phyloP scores from a whole-genome alignment of 495 filamentous ascomycete species.

The Pseudevernia furfuracea region DNA sequence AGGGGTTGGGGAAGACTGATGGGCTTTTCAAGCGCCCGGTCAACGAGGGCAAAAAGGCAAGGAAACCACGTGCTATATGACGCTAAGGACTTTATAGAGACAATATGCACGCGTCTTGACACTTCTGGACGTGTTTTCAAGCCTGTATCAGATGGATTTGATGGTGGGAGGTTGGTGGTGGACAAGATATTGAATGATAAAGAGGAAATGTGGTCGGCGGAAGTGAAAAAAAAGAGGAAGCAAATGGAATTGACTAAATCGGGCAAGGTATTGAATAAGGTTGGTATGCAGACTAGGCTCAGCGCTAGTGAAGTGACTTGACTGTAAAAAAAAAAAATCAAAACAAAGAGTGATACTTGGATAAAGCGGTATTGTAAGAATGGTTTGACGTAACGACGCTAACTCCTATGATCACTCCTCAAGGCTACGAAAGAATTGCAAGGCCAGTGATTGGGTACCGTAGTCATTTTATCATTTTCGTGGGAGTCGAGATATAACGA shows the following conservation, averaged over 20 bases:
- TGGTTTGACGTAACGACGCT: background rate
- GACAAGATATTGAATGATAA: conserved; percentile 13
- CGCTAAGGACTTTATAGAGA: conserved; percentile 9
- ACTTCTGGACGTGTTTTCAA: conserved; percentile 12
- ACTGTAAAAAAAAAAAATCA: background rate
- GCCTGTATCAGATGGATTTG: conserved; percentile 1
- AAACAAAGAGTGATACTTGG: background rate
- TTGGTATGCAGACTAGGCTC: background rate
- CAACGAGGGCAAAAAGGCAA: conserved; percentile 2
- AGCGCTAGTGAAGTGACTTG: background rate
- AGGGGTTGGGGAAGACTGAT: background rate
- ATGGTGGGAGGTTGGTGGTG: conserved; percentile 19
- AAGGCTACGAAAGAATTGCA: no score
- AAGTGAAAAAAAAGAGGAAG: conserved; percentile 6
- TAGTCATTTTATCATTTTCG: no score
- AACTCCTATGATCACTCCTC: no score
- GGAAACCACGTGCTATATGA: conserved; percentile 2
- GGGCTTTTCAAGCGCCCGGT: background rate
- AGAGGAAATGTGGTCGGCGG: conserved; percentile 18
- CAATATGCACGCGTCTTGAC: conserved; percentile 13
- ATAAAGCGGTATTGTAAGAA: background rate
- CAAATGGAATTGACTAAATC: conserved; percentile 2
- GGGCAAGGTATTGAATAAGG: conserved; percentile 3
- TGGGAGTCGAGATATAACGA: no score
- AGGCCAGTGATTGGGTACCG: no score